These are phyloP conservation scores for Arabidopsis lyrata DNA, from an alignment of 441 rosid genomes.

Conservation along the genomic window DNA sequence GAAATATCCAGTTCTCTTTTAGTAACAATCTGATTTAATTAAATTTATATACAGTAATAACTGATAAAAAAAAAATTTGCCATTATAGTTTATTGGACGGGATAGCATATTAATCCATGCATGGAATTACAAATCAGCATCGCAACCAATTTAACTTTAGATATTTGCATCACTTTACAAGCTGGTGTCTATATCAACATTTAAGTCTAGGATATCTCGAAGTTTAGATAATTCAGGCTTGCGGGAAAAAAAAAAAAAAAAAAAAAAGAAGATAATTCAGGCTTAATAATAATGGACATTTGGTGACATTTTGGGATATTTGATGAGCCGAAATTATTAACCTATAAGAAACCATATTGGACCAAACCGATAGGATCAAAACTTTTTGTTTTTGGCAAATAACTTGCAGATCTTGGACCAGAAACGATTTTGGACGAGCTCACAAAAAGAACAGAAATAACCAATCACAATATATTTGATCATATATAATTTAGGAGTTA, in stretches of 20 bases:
- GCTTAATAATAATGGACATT: background rate
- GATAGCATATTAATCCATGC: constrained; percentile 1
- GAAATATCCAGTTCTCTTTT: background rate
- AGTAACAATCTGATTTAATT: too few species aligned
- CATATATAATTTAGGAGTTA: too few species aligned
- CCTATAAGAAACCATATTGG: too few species aligned
- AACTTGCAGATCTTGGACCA: too few species aligned
- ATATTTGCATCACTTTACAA: background rate
- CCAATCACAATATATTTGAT: background rate
- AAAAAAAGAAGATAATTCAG: background rate
- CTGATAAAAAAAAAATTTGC: too few species aligned
- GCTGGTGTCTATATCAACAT: constrained; percentile 8
- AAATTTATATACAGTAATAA: too few species aligned
- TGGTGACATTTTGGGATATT: constrained; percentile 7
- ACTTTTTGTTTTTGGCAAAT: too few species aligned
- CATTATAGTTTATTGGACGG: background rate
- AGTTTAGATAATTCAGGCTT: too few species aligned
- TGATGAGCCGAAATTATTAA: background rate
- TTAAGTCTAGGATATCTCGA: background rate
- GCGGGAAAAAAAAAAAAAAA: too few species aligned
- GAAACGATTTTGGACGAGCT: background rate
- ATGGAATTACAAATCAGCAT: constrained; percentile 7
- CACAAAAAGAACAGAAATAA: background rate
- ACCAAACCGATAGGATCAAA: too few species aligned
- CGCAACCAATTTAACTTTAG: background rate